Conservation (phyloP, 2,329 filamentous ascomycete species). For the Chaetomium sp. region DNA sequence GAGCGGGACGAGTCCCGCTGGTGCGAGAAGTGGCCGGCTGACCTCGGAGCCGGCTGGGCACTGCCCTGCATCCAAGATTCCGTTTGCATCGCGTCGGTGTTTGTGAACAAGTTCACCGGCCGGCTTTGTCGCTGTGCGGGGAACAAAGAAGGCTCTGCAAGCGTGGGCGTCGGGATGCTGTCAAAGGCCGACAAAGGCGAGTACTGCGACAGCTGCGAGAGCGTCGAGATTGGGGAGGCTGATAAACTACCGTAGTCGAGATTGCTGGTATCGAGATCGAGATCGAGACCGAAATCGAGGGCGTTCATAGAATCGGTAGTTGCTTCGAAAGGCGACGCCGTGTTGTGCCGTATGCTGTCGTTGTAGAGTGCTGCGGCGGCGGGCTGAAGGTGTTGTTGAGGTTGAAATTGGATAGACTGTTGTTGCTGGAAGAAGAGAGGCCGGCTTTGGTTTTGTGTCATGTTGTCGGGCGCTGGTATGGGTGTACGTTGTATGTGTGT, state of each 20-base stretch:
- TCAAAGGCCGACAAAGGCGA: slow-evolving; percentile 30
- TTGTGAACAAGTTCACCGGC: slow-evolving; percentile 21
- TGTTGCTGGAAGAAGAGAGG: slow-evolving; percentile 6
- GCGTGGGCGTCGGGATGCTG: slow-evolving; percentile 27
- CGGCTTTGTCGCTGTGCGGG: slow-evolving; percentile 14
- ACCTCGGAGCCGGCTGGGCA: slow-evolving; percentile 34
- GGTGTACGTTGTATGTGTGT: neutral
- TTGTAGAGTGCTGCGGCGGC: slow-evolving; percentile 6
- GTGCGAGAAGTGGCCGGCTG: slow-evolving; percentile 38
- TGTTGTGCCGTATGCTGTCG: slow-evolving; percentile 5
- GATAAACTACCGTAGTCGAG: slow-evolving; percentile 22
- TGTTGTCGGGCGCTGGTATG: slow-evolving; percentile 8
- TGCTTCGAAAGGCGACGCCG: slow-evolving; percentile 8
- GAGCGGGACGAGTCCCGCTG: slow-evolving; percentile 57
- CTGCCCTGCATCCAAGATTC: slow-evolving; percentile 34
- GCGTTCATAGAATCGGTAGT: slow-evolving; percentile 7
- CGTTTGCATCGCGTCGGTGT: slow-evolving; percentile 31
- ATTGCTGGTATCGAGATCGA: slow-evolving; percentile 18
- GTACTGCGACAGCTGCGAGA: slow-evolving; percentile 24
- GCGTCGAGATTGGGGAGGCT: slow-evolving; percentile 27
- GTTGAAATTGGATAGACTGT: slow-evolving; percentile 4
- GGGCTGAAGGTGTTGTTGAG: slow-evolving; percentile 23
- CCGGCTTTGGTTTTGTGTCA: slow-evolving; percentile 14
- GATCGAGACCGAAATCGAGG: slow-evolving; percentile 16
- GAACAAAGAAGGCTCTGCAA: slow-evolving; percentile 21